Conservation (phyloP, 805 yeast genomes). For the Spathaspora sp. region DNA sequence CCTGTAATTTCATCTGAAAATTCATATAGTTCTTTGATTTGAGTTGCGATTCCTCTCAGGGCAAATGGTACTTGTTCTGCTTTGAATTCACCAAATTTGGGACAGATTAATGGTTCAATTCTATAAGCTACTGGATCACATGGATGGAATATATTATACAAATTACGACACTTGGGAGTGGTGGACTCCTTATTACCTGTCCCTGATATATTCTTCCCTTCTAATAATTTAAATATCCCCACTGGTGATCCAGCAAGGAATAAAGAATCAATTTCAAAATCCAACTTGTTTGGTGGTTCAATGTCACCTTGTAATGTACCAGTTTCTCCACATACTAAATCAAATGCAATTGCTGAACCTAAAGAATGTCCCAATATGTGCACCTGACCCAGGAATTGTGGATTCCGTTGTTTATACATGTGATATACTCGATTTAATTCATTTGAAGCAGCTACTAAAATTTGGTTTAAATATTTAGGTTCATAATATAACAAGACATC, state of each 20-base stretch:
- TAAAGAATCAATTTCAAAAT: conserved; percentile 69
- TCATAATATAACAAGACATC: conserved; percentile 82
- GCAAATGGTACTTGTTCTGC: conserved; percentile 61
- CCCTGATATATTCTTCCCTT: conserved; percentile 52
- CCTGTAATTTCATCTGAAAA: conserved; percentile 37
- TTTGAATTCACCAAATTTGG: conserved; percentile 43
- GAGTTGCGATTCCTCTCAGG: conserved; percentile 48
- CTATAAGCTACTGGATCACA: conserved; percentile 92
- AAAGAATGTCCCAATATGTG: conserved; percentile 88
- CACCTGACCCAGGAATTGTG: conserved; percentile 73
- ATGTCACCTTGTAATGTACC: conserved; percentile 11
- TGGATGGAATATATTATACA: conserved; percentile 83
- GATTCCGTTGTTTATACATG: conserved; percentile 59
- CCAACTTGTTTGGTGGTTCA: conserved; percentile 36
- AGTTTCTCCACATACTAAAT: conserved; percentile 56
- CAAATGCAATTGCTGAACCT: conserved; percentile 83
- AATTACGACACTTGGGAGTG: conserved; percentile 58
- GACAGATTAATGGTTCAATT: conserved; percentile 74
- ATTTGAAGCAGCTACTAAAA: conserved; percentile 55
- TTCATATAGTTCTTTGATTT: conserved; percentile 38
- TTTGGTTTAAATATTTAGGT: conserved; percentile 58
- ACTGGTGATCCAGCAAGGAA: conserved; percentile 89
- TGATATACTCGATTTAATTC: conserved; percentile 64
- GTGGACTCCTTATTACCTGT: background rate
- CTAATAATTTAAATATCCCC: conserved; percentile 78